Evolutionary conservation across 1,139 yeast genomes (phyloP).

Genomic region (Kodamaea anthophila): DNA sequence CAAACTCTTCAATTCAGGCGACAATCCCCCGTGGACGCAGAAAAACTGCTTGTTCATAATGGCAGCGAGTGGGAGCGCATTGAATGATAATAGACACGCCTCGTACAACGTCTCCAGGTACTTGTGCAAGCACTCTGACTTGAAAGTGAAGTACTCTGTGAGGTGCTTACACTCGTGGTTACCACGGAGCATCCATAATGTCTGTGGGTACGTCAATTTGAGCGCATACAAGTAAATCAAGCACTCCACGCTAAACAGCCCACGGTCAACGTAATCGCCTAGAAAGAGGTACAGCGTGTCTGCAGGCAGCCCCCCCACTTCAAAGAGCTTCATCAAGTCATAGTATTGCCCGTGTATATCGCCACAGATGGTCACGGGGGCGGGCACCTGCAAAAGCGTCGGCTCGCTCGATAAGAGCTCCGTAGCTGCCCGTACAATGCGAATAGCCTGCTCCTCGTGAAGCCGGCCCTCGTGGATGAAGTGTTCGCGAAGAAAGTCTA

Average conservation of each 20-base stretch:
- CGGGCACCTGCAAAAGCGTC: slow-evolving; percentile 72
- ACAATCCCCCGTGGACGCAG: slow-evolving; percentile 96
- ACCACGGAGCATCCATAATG: slow-evolving; percentile 83
- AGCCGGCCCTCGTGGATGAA: slow-evolving; percentile 79
- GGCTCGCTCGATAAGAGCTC: slow-evolving; percentile 66
- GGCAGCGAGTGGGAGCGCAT: slow-evolving; percentile 88
- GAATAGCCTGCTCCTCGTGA: slow-evolving; percentile 62
- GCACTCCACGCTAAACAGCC: slow-evolving; percentile 87
- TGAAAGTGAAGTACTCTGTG: slow-evolving; percentile 91
- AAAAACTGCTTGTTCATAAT: slow-evolving; percentile 91
- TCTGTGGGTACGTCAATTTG: slow-evolving; percentile 70
- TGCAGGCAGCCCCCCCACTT: slow-evolving; percentile 88
- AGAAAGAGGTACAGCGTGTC: slow-evolving; percentile 73
- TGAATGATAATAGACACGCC: slow-evolving; percentile 73
- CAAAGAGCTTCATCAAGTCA: slow-evolving; percentile 86
- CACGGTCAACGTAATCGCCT: slow-evolving; percentile 96
- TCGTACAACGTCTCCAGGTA: slow-evolving; percentile 66
- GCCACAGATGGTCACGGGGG: slow-evolving; percentile 95
- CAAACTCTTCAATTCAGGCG: slow-evolving; percentile 71
- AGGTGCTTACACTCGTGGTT: slow-evolving; percentile 94
- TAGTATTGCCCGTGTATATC: slow-evolving; percentile 94
- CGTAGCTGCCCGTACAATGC: slow-evolving; percentile 66
- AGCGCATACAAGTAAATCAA: slow-evolving; percentile 73
- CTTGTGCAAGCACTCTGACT: slow-evolving; percentile 85
- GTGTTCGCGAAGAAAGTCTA: slow-evolving; percentile 66